Conservation (phyloP, 768 basidiomycete genomes). For the Tylopilus balloui region DNA sequence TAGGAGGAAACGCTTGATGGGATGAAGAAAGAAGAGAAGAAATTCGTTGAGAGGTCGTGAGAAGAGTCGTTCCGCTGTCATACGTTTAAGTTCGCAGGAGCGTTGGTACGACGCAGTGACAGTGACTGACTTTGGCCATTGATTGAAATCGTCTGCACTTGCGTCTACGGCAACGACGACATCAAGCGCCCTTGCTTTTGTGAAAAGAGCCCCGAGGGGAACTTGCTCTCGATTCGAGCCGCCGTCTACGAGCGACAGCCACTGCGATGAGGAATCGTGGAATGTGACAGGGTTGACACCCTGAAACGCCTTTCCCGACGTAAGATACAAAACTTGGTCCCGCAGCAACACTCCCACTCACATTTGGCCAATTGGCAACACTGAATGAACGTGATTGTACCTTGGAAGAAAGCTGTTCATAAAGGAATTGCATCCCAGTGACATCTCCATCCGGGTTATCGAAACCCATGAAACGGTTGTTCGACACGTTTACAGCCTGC, state of each 20-base stretch:
- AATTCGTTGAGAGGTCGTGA: conserved; percentile 42
- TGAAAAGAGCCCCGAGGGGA: conserved; percentile 67
- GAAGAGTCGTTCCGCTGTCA: conserved; percentile 49
- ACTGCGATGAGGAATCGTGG: conserved; percentile 46
- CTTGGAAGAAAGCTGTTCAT: conserved; percentile 40
- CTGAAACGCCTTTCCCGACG: conserved; percentile 41
- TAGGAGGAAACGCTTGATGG: conserved; percentile 61
- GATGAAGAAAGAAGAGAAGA: conserved; percentile 41
- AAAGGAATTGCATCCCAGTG: conserved; percentile 41
- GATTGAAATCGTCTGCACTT: conserved; percentile 51
- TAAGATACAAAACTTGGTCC: not conserved
- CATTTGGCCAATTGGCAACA: conserved; percentile 68
- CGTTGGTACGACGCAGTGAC: not conserved
- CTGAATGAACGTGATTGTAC: conserved; percentile 52
- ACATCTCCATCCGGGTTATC: conserved; percentile 8
- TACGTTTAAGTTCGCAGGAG: not conserved
- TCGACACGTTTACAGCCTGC: conserved; percentile 48
- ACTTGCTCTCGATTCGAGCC: conserved; percentile 65
- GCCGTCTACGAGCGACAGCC: conserved; percentile 68
- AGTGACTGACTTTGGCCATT: conserved; percentile 61
- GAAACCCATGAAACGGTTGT: conserved; percentile 31
- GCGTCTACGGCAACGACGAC: conserved; percentile 74
- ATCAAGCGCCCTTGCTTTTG: conserved; percentile 65
- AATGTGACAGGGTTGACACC: conserved; percentile 48
- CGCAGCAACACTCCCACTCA: conserved; percentile 12